phyloP scores from a whole-genome alignment of 805 yeast species.

The Tetrapisispora namnaoensis region DNA sequence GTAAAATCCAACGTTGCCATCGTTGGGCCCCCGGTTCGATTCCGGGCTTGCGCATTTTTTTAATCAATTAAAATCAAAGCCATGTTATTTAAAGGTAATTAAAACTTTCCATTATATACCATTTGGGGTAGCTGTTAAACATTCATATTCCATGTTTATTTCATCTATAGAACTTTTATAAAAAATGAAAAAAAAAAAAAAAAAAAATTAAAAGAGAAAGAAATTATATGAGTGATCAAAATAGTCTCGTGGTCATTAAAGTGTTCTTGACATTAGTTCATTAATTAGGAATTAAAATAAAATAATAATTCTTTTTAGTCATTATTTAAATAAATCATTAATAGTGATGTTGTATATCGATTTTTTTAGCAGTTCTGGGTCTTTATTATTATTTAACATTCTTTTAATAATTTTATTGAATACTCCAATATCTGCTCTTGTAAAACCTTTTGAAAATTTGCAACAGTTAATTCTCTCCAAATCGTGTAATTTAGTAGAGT shows the following conservation, averaged over 20 bases:
- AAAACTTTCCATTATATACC: background rate
- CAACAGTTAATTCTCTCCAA: constrained; percentile 26
- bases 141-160: background rate
- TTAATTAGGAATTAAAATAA: background rate
- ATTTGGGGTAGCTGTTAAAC: background rate
- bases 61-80: no score
- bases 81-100: no score
- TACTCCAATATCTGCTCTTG: constrained; percentile 20
- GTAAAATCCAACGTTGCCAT: constrained; percentile 5
- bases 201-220: no score
- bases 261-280: background rate
- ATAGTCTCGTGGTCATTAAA: background rate
- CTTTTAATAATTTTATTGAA: constrained; percentile 2
- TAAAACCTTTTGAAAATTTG: constrained; percentile 48
- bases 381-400: background rate
- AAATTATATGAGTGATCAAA: background rate
- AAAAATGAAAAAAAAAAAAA: background rate
- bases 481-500: background rate
- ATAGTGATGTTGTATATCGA: background rate
- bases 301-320: background rate
- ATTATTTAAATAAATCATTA: background rate
- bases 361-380: background rate
- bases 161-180: background rate
- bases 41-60: constrained; percentile 6
- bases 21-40: constrained; percentile 6